A percentile compares a stretch with the other conserved stretches of the same genome.
Conservation (phyloP, 108 stramenopile genomes). For the Cyclotella sp. region DNA sequence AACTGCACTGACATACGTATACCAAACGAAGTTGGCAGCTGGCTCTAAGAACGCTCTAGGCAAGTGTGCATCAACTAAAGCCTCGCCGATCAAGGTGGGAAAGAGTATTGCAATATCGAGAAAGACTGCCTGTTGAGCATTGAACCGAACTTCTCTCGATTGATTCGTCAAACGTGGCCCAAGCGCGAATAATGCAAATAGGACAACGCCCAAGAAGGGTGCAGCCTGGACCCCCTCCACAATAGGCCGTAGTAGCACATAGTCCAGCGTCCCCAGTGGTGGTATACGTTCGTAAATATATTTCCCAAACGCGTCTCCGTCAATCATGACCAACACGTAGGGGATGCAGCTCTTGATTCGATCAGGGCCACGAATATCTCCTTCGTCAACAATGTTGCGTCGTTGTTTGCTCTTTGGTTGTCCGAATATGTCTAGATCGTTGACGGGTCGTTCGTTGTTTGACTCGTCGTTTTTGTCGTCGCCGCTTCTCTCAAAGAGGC, state of each 20-base stretch:
- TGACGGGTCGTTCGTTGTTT: conserved; percentile 29
- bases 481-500: conserved; percentile 13
- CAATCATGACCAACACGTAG: conserved; percentile 55
- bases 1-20: conserved; percentile 58
- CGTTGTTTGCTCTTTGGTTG: conserved; percentile 33
- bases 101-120: conserved; percentile 76
- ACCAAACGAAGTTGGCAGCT: conserved; percentile 74
- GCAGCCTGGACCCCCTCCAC: conserved; percentile 49
- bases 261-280: conserved; percentile 62
- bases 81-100: conserved; percentile 68
- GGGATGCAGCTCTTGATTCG: conserved; percentile 55
- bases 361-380: conserved; percentile 44
- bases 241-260: conserved; percentile 65
- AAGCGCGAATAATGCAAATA: conserved; percentile 74
- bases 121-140: conserved; percentile 84
- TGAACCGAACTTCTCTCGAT: conserved; percentile 76
- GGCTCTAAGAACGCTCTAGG: conserved; percentile 61
- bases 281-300: conserved; percentile 83
- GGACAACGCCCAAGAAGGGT: conserved; percentile 65
- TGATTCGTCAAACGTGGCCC: conserved; percentile 62
- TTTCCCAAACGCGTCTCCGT: conserved; percentile 71
- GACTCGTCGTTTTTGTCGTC: conserved; percentile 22
- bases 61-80: conserved; percentile 45
- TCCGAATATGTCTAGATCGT: conserved; percentile 49
- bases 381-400: conserved; percentile 32